Conservation (phyloP, 129 eudicot species). For the Kitagawia praeruptora region DNA sequence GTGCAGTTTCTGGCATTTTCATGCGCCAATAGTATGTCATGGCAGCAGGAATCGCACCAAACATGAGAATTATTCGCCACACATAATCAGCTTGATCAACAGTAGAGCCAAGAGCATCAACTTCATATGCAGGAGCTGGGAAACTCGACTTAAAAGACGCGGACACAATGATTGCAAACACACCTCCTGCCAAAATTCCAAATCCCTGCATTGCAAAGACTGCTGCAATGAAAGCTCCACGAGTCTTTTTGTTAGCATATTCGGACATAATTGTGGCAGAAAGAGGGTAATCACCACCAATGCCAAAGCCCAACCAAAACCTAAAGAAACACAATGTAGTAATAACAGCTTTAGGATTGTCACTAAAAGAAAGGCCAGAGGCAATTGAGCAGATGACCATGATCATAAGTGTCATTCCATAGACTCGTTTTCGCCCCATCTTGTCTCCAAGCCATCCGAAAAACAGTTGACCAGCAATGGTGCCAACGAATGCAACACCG, state of each 20-base stretch:
- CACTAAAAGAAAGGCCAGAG: conserved; percentile 46
- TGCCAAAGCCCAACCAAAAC: conserved; percentile 62
- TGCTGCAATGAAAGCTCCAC: conserved; percentile 59
- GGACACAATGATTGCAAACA: conserved; percentile 29
- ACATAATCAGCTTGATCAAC: conserved; percentile 35
- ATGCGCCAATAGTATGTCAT: conserved; percentile 60
- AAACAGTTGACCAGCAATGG: conserved; percentile 49
- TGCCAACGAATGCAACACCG: conserved; percentile 47
- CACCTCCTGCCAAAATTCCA: conserved; percentile 41
- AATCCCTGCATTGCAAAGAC: conserved; percentile 65
- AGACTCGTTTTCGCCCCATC: conserved; percentile 49
- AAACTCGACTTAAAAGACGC: conserved; percentile 33
- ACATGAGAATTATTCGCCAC: conserved; percentile 54
- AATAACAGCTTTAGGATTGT: conserved; percentile 24
- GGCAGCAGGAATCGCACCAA: conserved; percentile 51
- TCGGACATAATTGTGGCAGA: conserved; percentile 60
- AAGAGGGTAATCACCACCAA: conserved; percentile 61
- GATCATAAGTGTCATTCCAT: conserved; percentile 40
- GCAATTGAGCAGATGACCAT: conserved; percentile 50
- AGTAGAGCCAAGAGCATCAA: conserved; percentile 18
- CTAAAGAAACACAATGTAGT: conserved; percentile 49
- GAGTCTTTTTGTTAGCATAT: conserved; percentile 50
- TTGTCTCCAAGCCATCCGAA: conserved; percentile 68
- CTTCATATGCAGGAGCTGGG: conserved; percentile 20
- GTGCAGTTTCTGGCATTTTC: conserved; percentile 67